Percentiles rank a stretch among this genome's conserved stretches.
Conservation (phyloP, 345 rosid genomes). For the Isatis tinctoria region DNA sequence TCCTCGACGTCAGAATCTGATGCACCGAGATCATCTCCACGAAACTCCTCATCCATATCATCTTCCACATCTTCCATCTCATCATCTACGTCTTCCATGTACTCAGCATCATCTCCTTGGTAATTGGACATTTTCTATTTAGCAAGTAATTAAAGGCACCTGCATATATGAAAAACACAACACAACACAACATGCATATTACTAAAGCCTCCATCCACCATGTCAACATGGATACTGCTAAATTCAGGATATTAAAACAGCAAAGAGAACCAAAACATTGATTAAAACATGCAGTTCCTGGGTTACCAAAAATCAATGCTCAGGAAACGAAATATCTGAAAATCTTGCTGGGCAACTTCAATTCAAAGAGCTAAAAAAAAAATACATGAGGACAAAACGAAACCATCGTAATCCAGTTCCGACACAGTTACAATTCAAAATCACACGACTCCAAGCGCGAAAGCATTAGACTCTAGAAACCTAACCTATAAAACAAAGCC, state of each 20-base stretch:
- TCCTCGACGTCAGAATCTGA: constrained; percentile 76
- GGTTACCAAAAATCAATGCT: background rate
- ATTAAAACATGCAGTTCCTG: constrained; percentile 3
- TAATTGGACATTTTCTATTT: constrained; percentile 47
- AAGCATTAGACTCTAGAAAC: background rate
- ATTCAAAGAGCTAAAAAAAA: background rate
- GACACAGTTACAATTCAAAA: background rate
- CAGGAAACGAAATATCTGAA: background rate
- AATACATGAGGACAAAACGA: background rate
- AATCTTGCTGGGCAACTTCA: background rate
- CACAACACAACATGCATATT: background rate
- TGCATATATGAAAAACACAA: background rate
- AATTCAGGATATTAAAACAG: background rate
- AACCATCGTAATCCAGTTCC: background rate
- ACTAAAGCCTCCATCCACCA: background rate
- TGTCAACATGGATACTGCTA: background rate
- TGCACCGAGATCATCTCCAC: constrained; percentile 42
- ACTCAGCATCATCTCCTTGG: constrained; percentile 58
- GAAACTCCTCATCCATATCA: constrained; percentile 51
- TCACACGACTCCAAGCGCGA: background rate
- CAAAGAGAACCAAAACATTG: background rate
- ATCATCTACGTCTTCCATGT: constrained; percentile 58
- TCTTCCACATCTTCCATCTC: constrained; percentile 64
- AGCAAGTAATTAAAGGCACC: constrained; percentile 6
- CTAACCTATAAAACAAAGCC: background rate